Conservation (phyloP, 768 basidiomycete species). For the Leccinum ochraceum region DNA sequence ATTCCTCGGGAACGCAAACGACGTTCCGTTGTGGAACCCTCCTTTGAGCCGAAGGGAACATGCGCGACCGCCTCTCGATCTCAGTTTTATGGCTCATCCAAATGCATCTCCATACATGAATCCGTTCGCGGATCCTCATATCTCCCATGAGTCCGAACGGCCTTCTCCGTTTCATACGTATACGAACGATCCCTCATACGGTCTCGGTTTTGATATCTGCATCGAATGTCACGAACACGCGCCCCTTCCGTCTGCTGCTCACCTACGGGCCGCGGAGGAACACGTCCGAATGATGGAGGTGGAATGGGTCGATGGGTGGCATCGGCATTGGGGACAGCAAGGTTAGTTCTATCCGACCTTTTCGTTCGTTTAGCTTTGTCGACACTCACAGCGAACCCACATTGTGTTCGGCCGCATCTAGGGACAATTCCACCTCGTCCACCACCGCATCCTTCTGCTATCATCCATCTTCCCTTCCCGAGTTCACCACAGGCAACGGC, state of each 20-base stretch:
- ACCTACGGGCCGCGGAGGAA: conserved; percentile 75
- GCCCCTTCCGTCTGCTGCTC: conserved; percentile 65
- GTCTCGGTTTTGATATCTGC: conserved; percentile 79
- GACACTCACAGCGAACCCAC: conserved; percentile 14
- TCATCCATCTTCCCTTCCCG: conserved; percentile 77
- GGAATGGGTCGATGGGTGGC: conserved; percentile 57
- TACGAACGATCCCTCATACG: conserved; percentile 47
- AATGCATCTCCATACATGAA: conserved; percentile 14
- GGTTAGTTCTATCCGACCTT: neutral
- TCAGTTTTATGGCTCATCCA: neutral
- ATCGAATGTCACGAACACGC: conserved; percentile 86
- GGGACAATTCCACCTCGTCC: conserved; percentile 54
- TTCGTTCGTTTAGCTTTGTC: neutral
- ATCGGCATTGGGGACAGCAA: conserved; percentile 25
- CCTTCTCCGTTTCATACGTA: conserved; percentile 37
- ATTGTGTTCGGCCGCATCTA: neutral
- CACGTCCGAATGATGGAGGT: conserved; percentile 66
- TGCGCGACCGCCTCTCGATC: neutral
- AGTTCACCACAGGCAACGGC: conserved; percentile 59
- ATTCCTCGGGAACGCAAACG: conserved; percentile 81
- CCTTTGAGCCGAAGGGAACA: conserved; percentile 18
- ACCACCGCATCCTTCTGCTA: conserved; percentile 68
- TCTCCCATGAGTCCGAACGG: conserved; percentile 15
- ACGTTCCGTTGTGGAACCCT: conserved; percentile 59
- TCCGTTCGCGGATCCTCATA: conserved; percentile 19